Evolutionary conservation across 352 stramenopile genomes (phyloP).

Genomic region (Phytophthora pseudosyringae): DNA sequence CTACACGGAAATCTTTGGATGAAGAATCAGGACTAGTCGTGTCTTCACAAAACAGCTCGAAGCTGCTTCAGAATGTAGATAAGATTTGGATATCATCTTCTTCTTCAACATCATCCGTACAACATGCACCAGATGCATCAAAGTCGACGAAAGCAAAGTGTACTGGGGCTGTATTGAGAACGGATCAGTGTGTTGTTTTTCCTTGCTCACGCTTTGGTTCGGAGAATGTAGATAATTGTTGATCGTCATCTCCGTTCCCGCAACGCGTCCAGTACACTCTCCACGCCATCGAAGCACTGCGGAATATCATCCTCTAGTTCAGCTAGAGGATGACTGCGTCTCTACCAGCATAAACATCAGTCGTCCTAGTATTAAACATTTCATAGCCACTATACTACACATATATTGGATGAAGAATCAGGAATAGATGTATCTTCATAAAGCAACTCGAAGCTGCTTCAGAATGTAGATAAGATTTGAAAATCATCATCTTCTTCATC

Average conservation of each 20-base stretch:
- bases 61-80: constrained; percentile 68
- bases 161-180: constrained; percentile 32
- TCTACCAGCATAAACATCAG: constrained; percentile 28
- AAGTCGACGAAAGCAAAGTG: background rate
- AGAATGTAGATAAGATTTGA: constrained; percentile 76
- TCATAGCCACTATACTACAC: too few species aligned
- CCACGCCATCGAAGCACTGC: too few species aligned
- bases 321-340: too few species aligned
- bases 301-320: too few species aligned
- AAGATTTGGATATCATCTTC: constrained; percentile 74
- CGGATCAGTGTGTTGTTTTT: constrained; percentile 39
- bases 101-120: constrained; percentile 34
- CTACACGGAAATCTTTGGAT: constrained; percentile 14
- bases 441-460: constrained; percentile 34
- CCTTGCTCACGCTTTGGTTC: constrained; percentile 51
- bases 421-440: constrained; percentile 31
- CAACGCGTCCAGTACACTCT: constrained; percentile 15
- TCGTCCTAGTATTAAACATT: too few species aligned
- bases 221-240: constrained; percentile 66
- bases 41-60: constrained; percentile 34
- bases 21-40: constrained; percentile 35
- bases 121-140: constrained; percentile 16
- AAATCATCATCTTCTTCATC: constrained; percentile 73
- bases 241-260: constrained; percentile 72
- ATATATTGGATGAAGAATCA: constrained; percentile 22